These are phyloP conservation scores for Ottelia alismoides DNA, from an alignment of 106 monocot genomes.

Conservation along the genomic window DNA sequence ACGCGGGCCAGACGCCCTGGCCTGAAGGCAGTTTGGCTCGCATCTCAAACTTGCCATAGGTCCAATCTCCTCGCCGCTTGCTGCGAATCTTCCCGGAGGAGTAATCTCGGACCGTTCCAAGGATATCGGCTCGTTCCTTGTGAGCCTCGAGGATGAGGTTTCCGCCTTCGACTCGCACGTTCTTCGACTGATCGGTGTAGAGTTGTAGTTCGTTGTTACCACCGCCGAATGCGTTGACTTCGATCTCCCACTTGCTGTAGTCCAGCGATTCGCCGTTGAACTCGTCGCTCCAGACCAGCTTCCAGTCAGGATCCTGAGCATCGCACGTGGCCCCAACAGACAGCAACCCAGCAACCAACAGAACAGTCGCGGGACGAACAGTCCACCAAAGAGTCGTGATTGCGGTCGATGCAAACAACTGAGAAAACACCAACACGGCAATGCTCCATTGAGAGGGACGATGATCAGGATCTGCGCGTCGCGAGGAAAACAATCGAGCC, in stretches of 20 bases:
- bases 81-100: background rate
- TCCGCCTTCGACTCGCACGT: background rate
- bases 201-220: background rate
- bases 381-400: no score
- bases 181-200: background rate
- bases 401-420: no score
- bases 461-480: no score
- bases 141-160: background rate
- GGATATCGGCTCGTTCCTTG: background rate
- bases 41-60: background rate
- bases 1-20: background rate
- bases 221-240: background rate
- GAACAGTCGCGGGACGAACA: no score
- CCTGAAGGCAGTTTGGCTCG: background rate
- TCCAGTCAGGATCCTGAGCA: no score
- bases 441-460: no score
- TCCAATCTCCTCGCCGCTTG: background rate
- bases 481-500: no score
- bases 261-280: background rate
- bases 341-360: no score
- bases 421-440: no score
- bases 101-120: background rate
- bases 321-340: no score
- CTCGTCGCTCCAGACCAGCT: background rate
- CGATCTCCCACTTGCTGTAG: background rate